Evolutionary conservation across 768 basidiomycete species (phyloP).

Genomic region (Rhizopogon vulgaris): DNA sequence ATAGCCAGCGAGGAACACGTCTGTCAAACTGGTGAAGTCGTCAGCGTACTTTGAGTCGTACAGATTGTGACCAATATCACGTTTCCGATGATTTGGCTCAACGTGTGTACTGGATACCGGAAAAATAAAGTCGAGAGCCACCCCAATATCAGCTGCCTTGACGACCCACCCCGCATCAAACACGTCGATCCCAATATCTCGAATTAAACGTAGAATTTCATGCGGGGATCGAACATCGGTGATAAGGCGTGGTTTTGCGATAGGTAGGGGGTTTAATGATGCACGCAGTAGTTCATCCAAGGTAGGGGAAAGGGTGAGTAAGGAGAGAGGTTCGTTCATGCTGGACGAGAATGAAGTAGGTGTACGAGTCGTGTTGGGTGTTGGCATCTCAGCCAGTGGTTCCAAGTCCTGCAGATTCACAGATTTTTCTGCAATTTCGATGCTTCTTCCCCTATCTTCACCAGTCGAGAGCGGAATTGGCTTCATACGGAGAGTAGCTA

Average conservation of each 20-base stretch:
- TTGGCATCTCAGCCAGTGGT: conserved; percentile 2
- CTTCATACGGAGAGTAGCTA: conserved; percentile 38
- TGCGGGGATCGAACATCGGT: conserved; percentile 60
- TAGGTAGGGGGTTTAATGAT: conserved; percentile 52
- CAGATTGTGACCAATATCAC: conserved; percentile 66
- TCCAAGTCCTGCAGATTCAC: conserved; percentile 12
- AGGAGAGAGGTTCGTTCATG: neutral
- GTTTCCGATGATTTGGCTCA: neutral
- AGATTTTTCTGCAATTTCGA: conserved; percentile 5
- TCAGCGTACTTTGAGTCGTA: conserved; percentile 51
- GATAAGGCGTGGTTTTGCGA: conserved; percentile 56
- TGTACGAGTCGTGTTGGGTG: conserved; percentile 3
- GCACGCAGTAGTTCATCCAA: conserved; percentile 43
- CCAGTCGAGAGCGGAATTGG: conserved; percentile 7
- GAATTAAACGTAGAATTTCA: conserved; percentile 63
- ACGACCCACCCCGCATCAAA: conserved; percentile 74
- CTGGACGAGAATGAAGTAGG: neutral
- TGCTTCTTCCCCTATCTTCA: neutral
- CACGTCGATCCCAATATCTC: conserved; percentile 63
- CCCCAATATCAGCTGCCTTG: conserved; percentile 57
- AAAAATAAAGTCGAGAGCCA: conserved; percentile 77
- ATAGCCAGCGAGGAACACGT: conserved; percentile 24
- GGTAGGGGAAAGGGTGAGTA: neutral
- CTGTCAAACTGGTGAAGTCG: conserved; percentile 49
- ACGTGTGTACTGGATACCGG: conserved; percentile 31